Conservation (phyloP, 2,329 filamentous ascomycete species). For the Colletotrichum shisoi region DNA sequence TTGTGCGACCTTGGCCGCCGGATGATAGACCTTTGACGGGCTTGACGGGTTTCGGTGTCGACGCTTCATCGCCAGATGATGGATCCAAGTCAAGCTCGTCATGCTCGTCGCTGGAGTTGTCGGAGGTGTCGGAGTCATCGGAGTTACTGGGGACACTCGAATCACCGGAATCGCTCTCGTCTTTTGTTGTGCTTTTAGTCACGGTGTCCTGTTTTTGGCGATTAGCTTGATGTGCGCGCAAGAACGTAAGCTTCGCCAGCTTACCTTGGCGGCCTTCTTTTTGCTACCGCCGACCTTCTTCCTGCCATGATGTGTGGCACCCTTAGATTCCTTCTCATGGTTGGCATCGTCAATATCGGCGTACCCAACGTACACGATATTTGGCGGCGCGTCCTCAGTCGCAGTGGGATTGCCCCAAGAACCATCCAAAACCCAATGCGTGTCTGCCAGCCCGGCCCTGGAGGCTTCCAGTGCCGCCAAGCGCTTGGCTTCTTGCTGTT, state of each 20-base stretch:
- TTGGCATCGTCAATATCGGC: conserved; percentile 57
- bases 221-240: conserved; percentile 7
- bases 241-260: conserved; percentile 15
- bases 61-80: conserved; percentile 20
- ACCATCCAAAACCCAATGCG: conserved; percentile 76
- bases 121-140: conserved; percentile 41
- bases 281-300: conserved; percentile 49
- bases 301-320: conserved; percentile 47
- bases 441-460: conserved; percentile 70
- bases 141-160: conserved; percentile 45
- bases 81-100: conserved; percentile 13
- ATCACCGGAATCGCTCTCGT: conserved; percentile 40
- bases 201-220: conserved; percentile 38
- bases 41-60: conserved; percentile 28
- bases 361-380: conserved; percentile 67
- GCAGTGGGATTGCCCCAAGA: conserved; percentile 40
- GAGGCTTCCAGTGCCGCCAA: conserved; percentile 68
- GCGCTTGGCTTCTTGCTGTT: conserved; percentile 72
- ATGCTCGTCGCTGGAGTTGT: conserved; percentile 33
- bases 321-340: conserved; percentile 47
- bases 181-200: conserved; percentile 34
- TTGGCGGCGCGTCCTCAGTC: conserved; percentile 49
- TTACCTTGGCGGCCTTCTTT: conserved; percentile 44
- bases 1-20: conserved; percentile 29
- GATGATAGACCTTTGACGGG: conserved; percentile 41